Evolutionary conservation across 2,329 filamentous ascomycete genomes (phyloP).

Genomic region (Pyrenochaeta sp.): DNA sequence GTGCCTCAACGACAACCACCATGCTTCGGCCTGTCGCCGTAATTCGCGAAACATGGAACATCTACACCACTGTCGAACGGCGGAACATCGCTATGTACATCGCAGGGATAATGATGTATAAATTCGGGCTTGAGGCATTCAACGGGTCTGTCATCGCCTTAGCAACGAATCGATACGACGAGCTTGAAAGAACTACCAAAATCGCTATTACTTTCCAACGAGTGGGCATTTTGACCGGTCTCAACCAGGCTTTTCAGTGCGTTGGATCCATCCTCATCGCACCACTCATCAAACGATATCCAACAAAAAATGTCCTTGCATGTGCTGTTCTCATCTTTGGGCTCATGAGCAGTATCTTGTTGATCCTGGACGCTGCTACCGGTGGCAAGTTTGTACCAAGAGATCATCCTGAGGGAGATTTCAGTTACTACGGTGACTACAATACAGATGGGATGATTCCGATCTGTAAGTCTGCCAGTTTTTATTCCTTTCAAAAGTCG

Average conservation of each 20-base stretch:
- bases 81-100: constrained; percentile 53
- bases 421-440: constrained; percentile 58
- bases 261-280: constrained; percentile 60
- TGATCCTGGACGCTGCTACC: constrained; percentile 58
- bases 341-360: constrained; percentile 56
- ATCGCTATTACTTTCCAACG: constrained; percentile 55
- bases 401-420: constrained; percentile 47
- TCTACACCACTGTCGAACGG: constrained; percentile 52
- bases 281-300: constrained; percentile 58
- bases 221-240: constrained; percentile 56
- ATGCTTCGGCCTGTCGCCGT: constrained; percentile 31
- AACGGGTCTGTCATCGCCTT: constrained; percentile 60
- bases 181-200: constrained; percentile 46
- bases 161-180: constrained; percentile 60
- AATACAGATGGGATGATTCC: constrained; percentile 60
- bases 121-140: constrained; percentile 61
- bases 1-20: constrained; percentile 15
- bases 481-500: too few species aligned
- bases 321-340: constrained; percentile 56
- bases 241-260: constrained; percentile 61
- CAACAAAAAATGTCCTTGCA: constrained; percentile 56
- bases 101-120: constrained; percentile 60
- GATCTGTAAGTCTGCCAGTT: constrained; percentile 47
- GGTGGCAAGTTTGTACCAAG: constrained; percentile 54
- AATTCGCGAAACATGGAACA: constrained; percentile 37